Evolutionary conservation across 2,329 filamentous ascomycete genomes (phyloP).

Genomic region (Ophiocordyceps camponoti-rufipedis): DNA sequence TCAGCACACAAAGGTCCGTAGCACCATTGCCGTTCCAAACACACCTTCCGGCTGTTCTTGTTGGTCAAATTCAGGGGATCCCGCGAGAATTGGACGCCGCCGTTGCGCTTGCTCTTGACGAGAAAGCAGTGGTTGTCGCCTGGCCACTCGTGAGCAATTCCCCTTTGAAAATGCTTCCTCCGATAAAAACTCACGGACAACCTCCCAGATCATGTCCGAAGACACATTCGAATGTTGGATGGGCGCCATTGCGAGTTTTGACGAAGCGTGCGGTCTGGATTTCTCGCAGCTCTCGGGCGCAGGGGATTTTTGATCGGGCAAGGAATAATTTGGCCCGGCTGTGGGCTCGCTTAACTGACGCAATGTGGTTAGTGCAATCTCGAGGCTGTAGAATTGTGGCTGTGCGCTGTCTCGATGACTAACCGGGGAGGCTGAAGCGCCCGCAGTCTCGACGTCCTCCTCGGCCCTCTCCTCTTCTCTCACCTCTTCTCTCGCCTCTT

Average conservation of each 20-base stretch:
- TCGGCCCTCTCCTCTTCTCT: not conserved
- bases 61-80: slow-evolving; percentile 90
- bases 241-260: slow-evolving; percentile 32
- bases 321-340: slow-evolving; percentile 12
- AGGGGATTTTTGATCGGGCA: not conserved
- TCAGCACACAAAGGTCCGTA: slow-evolving; percentile 13
- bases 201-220: slow-evolving; percentile 84
- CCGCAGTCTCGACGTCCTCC: not conserved
- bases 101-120: slow-evolving; percentile 68
- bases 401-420: not conserved
- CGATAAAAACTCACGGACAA: slow-evolving; percentile 67
- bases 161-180: not conserved
- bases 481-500: not conserved
- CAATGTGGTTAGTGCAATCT: slow-evolving; percentile 9
- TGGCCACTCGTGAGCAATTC: slow-evolving; percentile 17
- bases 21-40: not conserved
- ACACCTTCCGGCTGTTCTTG: slow-evolving; percentile 79
- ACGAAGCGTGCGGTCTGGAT: slow-evolving; percentile 9
- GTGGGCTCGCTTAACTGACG: slow-evolving; percentile 23
- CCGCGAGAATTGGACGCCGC: slow-evolving; percentile 77
- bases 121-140: slow-evolving; percentile 80
- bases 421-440: not conserved
- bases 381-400: not conserved
- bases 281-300: not conserved
- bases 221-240: slow-evolving; percentile 56